A percentile compares a stretch with the other conserved stretches of the same genome.
Conservation (phyloP, 2,329 filamentous ascomycete genomes). For the Nemania sp. region DNA sequence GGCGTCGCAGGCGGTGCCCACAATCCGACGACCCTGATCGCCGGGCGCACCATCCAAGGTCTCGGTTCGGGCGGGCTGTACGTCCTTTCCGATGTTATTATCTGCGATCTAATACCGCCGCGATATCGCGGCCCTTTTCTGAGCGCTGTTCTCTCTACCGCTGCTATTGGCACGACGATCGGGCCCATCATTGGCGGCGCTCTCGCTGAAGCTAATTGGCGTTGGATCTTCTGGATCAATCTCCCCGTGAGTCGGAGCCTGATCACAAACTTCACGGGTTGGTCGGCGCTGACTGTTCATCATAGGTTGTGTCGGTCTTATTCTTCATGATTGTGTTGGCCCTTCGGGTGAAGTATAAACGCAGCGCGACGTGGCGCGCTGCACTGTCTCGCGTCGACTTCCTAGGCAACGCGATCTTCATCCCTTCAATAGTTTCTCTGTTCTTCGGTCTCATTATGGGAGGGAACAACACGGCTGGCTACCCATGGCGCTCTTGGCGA, state of each 20-base stretch:
- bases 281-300: not conserved
- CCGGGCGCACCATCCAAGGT: not conserved
- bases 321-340: not conserved
- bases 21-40: not conserved
- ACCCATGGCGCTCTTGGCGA: not conserved
- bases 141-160: not conserved
- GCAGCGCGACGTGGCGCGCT: not conserved
- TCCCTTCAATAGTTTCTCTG: not conserved
- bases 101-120: not conserved
- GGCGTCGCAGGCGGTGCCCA: not conserved
- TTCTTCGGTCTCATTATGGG: not conserved
- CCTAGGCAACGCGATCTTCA: not conserved
- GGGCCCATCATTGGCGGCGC: slow-evolving; percentile 1
- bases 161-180: not conserved
- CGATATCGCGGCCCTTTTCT: not conserved
- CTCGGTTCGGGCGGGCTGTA: not conserved
- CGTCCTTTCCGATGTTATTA: not conserved
- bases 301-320: too few species aligned
- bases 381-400: not conserved
- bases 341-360: not conserved
- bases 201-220: not conserved
- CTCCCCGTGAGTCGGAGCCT: not conserved
- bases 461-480: not conserved
- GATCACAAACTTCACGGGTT: not conserved
- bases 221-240: slow-evolving; percentile 1